A percentile compares a stretch with the other conserved stretches of the same genome.
Conservation (phyloP, 805 yeast species). For the Ogataea minuta region DNA sequence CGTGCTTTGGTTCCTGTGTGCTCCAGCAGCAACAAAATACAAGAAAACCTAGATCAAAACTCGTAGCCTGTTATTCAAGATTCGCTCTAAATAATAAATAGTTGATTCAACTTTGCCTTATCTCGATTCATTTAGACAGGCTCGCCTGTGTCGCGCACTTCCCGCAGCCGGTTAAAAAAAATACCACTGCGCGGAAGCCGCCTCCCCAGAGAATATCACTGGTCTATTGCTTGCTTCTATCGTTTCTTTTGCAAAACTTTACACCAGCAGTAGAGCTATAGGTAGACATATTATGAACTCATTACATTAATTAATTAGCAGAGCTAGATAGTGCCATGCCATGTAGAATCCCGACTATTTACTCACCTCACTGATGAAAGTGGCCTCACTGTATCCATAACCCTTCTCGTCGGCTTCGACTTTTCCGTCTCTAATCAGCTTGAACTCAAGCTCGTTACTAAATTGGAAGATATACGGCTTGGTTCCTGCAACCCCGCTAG, state of each 20-base stretch:
- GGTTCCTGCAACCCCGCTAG: constrained; percentile 92
- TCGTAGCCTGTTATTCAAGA: neutral
- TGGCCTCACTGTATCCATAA: constrained; percentile 72
- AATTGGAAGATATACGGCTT: constrained; percentile 96
- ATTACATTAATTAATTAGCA: constrained; percentile 7
- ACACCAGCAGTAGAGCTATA: no score
- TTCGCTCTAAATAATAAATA: neutral
- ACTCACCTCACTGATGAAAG: constrained; percentile 55
- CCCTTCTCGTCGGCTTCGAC: constrained; percentile 53
- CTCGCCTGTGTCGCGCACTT: constrained; percentile 8
- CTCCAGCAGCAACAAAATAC: no score
- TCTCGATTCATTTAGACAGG: constrained; percentile 6
- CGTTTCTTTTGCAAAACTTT: constrained; percentile 3
- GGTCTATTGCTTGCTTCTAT: constrained; percentile 2
- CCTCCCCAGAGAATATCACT: constrained; percentile 1
- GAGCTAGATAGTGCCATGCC: no score
- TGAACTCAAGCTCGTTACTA: constrained; percentile 54
- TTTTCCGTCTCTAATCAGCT: constrained; percentile 39
- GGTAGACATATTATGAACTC: constrained; percentile 4
- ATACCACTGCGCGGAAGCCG: no score
- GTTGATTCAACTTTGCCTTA: constrained; percentile 4
- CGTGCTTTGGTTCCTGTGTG: no score
- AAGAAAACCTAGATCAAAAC: neutral
- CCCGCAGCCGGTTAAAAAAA: constrained; percentile 1
- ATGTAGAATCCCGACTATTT: neutral